Evolutionary conservation across 805 yeast species (phyloP).

Genomic region (Saturnispora diversa): DNA sequence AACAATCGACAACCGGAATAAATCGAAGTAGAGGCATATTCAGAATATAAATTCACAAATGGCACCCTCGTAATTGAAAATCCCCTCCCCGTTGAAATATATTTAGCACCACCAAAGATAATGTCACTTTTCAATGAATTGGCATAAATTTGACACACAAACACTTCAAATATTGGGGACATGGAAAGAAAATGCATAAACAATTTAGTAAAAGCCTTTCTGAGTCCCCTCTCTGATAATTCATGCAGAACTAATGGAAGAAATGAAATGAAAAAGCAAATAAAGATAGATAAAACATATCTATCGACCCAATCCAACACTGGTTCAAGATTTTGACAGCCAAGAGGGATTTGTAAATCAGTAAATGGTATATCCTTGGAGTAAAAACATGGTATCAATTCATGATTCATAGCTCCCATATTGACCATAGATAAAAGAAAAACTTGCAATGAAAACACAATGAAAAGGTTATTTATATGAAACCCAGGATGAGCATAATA

Average conservation of each 20-base stretch:
- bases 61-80: constrained; percentile 79
- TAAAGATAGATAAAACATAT: constrained; percentile 81
- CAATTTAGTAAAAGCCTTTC: constrained; percentile 65
- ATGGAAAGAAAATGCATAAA: constrained; percentile 70
- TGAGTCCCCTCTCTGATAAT: constrained; percentile 72
- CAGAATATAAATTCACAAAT: constrained; percentile 63
- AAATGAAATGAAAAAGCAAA: constrained; percentile 88
- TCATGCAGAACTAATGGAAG: constrained; percentile 85
- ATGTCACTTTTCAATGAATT: constrained; percentile 66
- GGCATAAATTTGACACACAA: constrained; percentile 90
- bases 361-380: constrained; percentile 62
- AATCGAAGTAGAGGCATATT: constrained; percentile 69
- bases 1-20: constrained; percentile 68
- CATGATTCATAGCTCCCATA: constrained; percentile 70
- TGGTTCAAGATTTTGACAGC: constrained; percentile 80
- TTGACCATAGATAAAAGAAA: constrained; percentile 76
- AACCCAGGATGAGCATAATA: constrained; percentile 97
- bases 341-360: constrained; percentile 65
- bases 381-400: constrained; percentile 60
- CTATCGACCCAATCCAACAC: constrained; percentile 86
- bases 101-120: constrained; percentile 85
- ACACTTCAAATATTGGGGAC: constrained; percentile 90
- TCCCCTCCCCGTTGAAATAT: constrained; percentile 90
- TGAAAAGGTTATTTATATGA: constrained; percentile 84
- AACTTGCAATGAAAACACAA: constrained; percentile 76